Percentiles rank a stretch among this genome's conserved stretches.
phyloP scores from a whole-genome alignment of 2,329 filamentous ascomycete species.

The Ophiostoma novo-ulmi region DNA sequence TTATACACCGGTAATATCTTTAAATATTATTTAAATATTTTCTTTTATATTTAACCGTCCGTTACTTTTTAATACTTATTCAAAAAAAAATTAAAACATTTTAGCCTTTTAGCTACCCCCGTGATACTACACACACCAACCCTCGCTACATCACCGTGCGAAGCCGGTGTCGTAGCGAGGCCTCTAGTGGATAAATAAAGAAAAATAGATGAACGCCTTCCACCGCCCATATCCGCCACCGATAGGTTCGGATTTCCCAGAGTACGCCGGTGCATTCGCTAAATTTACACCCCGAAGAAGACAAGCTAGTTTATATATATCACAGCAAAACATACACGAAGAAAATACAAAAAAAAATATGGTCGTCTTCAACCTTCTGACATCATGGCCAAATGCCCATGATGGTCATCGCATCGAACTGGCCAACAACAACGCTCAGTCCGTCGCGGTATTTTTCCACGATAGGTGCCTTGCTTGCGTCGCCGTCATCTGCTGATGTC shows the following conservation, averaged over 20 bases:
- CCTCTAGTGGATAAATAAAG: neutral
- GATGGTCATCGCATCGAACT: conserved; percentile 23
- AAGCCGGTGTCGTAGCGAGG: too few relatives aligned
- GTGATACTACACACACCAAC: too few relatives aligned
- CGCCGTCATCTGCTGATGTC: neutral
- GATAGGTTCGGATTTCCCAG: neutral
- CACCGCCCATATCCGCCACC: neutral
- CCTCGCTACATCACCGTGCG: too few relatives aligned
- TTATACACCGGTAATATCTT: too few relatives aligned
- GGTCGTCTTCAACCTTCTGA: neutral
- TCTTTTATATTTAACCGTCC: too few relatives aligned
- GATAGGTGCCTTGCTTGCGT: neutral
- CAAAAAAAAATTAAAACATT: too few relatives aligned
- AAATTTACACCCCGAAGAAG: neutral
- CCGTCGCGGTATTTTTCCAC: conserved; percentile 25
- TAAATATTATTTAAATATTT: too few relatives aligned
- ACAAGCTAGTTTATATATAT: neutral
- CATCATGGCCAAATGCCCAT: conserved; percentile 23
- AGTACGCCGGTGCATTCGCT: neutral
- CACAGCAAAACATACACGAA: neutral
- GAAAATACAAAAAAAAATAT: neutral
- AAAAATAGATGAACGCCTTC: neutral
- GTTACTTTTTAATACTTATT: too few relatives aligned
- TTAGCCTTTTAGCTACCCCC: too few relatives aligned
- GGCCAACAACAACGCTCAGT: conserved; percentile 22